phyloP scores from a whole-genome alignment of 192 early-diverging fungal genomes.

The Backusella tarrabulga region DNA sequence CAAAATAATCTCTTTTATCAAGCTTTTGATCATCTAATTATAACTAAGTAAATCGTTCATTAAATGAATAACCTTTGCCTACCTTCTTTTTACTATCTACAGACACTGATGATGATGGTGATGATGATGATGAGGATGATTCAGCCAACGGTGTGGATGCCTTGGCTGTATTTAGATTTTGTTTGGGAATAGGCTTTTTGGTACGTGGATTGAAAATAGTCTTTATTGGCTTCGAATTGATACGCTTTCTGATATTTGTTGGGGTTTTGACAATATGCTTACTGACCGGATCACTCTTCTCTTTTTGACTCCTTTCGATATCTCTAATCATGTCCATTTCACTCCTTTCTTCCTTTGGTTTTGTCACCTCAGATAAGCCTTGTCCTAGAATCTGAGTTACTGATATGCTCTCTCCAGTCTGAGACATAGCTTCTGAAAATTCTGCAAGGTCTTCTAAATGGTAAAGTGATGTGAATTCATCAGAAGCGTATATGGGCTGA shows the following conservation, averaged over 20 bases:
- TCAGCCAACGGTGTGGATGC: not conserved
- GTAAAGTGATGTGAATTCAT: not conserved
- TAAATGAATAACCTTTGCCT: not conserved
- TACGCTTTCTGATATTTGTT: not conserved
- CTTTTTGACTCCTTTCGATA: not conserved
- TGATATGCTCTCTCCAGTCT: not conserved
- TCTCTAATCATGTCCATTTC: not conserved
- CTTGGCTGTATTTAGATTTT: not conserved
- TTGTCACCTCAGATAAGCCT: not conserved
- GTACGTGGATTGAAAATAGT: not conserved
- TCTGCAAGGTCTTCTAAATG: not conserved
- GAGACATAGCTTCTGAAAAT: not conserved
- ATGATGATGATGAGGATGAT: not conserved
- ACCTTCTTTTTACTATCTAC: not conserved
- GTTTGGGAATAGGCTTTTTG: not conserved
- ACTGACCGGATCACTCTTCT: not conserved
- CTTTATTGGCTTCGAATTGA: not conserved
- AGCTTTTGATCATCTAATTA: not conserved
- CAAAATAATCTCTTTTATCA: not conserved
- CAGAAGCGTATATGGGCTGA: not conserved
- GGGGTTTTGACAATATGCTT: not conserved
- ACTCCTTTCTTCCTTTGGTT: not conserved
- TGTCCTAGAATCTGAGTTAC: not conserved
- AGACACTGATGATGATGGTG: not conserved
- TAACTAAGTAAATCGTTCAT: too few relatives aligned